Evolutionary conservation across 441 rosid genomes (phyloP).

Genomic region (Hura crepitans): DNA sequence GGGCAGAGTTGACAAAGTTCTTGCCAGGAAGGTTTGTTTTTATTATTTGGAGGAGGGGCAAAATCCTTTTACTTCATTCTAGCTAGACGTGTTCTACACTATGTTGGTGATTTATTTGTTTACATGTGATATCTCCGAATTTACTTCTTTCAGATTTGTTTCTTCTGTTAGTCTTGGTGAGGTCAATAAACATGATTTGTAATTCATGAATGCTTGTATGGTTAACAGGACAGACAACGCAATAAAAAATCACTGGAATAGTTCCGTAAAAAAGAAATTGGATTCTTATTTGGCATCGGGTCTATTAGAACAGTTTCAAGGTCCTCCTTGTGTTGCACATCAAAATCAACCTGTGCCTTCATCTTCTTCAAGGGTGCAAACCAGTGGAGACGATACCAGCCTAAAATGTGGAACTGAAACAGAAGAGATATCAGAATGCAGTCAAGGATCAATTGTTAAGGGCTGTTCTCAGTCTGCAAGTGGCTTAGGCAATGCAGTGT

Average conservation of each 20-base stretch:
- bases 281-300: slow-evolving; percentile 90
- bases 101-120: neutral
- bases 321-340: slow-evolving; percentile 48
- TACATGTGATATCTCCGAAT: slow-evolving; percentile 5
- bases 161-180: neutral
- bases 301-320: slow-evolving; percentile 71
- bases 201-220: slow-evolving; percentile 24
- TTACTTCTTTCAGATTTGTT: neutral
- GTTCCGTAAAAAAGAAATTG: slow-evolving; percentile 95
- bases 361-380: slow-evolving; percentile 62
- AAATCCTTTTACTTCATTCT: neutral
- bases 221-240: slow-evolving; percentile 93
- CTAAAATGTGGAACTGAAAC: slow-evolving; percentile 48
- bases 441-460: slow-evolving; percentile 61
- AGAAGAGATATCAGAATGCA: slow-evolving; percentile 87
- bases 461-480: slow-evolving; percentile 62
- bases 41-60: slow-evolving; percentile 13
- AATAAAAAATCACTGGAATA: slow-evolving; percentile 99
- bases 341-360: slow-evolving; percentile 54
- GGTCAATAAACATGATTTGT: neutral
- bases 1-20: slow-evolving; percentile 97
- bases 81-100: slow-evolving; percentile 10
- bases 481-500: slow-evolving; percentile 46
- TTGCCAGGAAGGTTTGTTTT: slow-evolving; percentile 89
- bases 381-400: slow-evolving; percentile 65